Base-by-base conservation (phyloP, 768 basidiomycete species). In the Boletus barrowsii region DNA sequence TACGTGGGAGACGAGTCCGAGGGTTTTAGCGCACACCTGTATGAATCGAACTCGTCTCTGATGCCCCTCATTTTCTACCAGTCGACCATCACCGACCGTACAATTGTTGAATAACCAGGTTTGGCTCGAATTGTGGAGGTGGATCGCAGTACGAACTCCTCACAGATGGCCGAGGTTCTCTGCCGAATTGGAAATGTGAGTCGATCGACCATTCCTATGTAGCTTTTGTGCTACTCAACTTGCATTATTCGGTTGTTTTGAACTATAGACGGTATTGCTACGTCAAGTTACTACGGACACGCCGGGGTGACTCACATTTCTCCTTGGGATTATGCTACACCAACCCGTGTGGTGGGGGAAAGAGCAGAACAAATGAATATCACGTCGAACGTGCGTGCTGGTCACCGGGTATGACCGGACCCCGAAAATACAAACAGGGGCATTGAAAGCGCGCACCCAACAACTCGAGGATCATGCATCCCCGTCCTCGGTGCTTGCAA, bases 111-210 rank as follows among this genome's bases (percentile, higher is more conserved):
- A 40, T 37, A n/a, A 5, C 58, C 48, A 42, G 36, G 36, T 57
- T 56, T 36, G 43, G 47, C 15, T 44, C 29, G 39, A 30, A 57
- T 40, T 15, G 55, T 60, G 58, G 55, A 47, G 51, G 37, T 32
- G 40, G 15, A 54, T 42, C 51, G 42, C 57, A 54, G 52, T 40
- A 35, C 22, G 42, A 48, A 24, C 15, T 35, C 24, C 30, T 22
- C 18, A 35, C 26, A 24, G 40, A 37, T 22, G 42, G 24, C 43
- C 47, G 11, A 20, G 56, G 56, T 48, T 49, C 43, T 44, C 42
- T 46, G 44, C 20, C 43, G 41, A 46, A 60, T 68, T 61, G 56
- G 54, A 61, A 68, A 61, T 58, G 59, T 35, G 45, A 57, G 52
- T 47, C 32, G 61, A 68, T 66, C 63, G 41, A 33, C 26, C 42